Conservation (phyloP, 176 grass and related monocot species). For the Avena eriantha region DNA sequence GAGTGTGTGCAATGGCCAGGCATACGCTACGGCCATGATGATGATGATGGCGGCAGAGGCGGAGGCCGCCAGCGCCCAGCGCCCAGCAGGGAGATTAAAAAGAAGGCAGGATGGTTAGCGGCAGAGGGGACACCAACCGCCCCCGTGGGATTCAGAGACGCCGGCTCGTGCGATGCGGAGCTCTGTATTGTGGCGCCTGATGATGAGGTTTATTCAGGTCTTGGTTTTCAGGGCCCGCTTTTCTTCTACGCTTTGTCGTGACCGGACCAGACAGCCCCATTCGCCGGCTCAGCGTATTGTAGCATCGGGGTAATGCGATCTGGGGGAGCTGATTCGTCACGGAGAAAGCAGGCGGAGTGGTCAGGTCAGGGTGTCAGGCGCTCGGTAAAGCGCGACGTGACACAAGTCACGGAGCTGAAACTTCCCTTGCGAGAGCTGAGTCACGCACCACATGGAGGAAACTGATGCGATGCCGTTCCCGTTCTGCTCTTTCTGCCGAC, state of each 20-base stretch:
- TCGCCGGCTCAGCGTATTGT: constrained; percentile 15
- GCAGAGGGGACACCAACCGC: constrained; percentile 36
- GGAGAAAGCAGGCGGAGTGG: constrained; percentile 23
- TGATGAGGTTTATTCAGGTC: not conserved
- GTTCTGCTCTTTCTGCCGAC: not conserved
- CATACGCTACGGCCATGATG: not conserved
- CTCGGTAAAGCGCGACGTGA: constrained; percentile 15
- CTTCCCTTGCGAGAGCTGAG: too few relatives aligned
- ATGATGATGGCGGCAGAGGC: not conserved
- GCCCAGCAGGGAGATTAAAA: not conserved
- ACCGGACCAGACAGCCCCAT: constrained; percentile 35
- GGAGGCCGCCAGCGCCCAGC: not conserved
- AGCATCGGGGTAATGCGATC: constrained; percentile 37
- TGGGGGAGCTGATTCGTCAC: constrained; percentile 23
- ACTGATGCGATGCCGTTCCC: not conserved
- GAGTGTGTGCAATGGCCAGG: not conserved
- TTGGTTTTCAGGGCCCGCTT: constrained; percentile 32
- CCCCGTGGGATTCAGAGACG: constrained; percentile 27
- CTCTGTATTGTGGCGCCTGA: not conserved
- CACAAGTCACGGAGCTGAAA: constrained; percentile 19
- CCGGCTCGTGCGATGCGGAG: not conserved
- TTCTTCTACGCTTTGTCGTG: constrained; percentile 29
- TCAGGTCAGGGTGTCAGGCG: constrained; percentile 27
- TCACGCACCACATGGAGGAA: not conserved
- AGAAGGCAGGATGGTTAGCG: constrained; percentile 34